These are phyloP conservation scores for Ceratocystis albifundus DNA, from an alignment of 2,329 filamentous ascomycete species.

Conservation along the genomic window DNA sequence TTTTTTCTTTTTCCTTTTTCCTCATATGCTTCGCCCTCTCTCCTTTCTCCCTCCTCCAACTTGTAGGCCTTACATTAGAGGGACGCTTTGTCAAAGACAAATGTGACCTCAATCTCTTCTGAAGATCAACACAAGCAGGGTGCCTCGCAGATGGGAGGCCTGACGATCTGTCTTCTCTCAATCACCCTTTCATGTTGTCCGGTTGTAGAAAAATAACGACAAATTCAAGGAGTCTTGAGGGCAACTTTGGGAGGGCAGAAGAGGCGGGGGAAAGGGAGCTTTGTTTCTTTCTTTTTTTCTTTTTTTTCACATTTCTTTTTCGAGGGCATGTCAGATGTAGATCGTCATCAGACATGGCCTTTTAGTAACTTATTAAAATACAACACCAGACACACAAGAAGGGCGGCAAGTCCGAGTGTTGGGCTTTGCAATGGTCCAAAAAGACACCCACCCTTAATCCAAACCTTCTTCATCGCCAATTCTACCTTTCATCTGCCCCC, in stretches of 20 bases:
- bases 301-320: background rate
- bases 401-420: background rate
- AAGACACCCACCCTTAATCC: background rate
- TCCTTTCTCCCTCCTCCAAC: background rate
- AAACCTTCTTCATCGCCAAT: background rate
- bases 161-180: background rate
- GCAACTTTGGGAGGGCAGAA: too few species aligned
- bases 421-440: background rate
- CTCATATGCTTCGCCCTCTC: background rate
- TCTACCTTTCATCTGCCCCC: background rate
- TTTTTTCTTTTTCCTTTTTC: background rate
- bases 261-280: too few species aligned
- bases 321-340: background rate
- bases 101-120: background rate
- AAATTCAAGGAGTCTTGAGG: background rate
- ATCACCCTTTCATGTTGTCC: background rate
- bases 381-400: too few species aligned
- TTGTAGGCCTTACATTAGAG: background rate
- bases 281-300: background rate
- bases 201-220: background rate
- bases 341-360: constrained; percentile 1
- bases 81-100: constrained; percentile 4
- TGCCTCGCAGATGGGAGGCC: background rate
- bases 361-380: background rate
- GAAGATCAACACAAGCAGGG: background rate